Conservation (phyloP, 2,329 filamentous ascomycete genomes). For the Lasiodiplodia hormozganensis region DNA sequence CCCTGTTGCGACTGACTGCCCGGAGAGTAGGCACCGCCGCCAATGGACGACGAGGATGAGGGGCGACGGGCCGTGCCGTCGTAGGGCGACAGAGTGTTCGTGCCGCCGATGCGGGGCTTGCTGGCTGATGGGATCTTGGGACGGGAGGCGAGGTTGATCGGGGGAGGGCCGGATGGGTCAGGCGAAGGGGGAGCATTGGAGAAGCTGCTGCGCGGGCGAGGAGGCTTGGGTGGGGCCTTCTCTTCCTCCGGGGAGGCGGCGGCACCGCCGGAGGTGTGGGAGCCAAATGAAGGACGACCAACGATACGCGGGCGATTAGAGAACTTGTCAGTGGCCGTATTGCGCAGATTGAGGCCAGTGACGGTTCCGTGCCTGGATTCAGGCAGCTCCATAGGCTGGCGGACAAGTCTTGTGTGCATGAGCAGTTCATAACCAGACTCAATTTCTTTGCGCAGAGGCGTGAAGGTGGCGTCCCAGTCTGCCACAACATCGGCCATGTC, state of each 20-base stretch:
- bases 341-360: slow-evolving; percentile 56
- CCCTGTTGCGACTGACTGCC: slow-evolving; percentile 38
- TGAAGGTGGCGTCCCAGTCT: slow-evolving; percentile 69
- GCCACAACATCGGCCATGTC: slow-evolving; percentile 74
- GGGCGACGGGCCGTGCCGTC: slow-evolving; percentile 40
- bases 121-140: slow-evolving; percentile 37
- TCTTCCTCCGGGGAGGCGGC: slow-evolving; percentile 1
- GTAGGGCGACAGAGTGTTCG: slow-evolving; percentile 16
- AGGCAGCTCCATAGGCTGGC: slow-evolving; percentile 60
- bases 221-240: slow-evolving; percentile 24
- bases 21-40: slow-evolving; percentile 46
- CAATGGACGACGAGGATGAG: slow-evolving; percentile 45
- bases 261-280: slow-evolving; percentile 8
- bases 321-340: slow-evolving; percentile 42
- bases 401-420: slow-evolving; percentile 70
- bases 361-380: slow-evolving; percentile 53
- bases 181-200: slow-evolving; percentile 25
- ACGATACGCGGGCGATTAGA: slow-evolving; percentile 32
- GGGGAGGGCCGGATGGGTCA: slow-evolving; percentile 16
- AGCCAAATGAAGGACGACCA: slow-evolving; percentile 37
- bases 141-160: slow-evolving; percentile 36
- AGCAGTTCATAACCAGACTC: slow-evolving; percentile 69
- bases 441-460: slow-evolving; percentile 68
- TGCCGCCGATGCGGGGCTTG: slow-evolving; percentile 23
- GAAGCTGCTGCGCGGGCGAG: slow-evolving; percentile 19